These are phyloP conservation scores for Botryotinia narcissicola DNA, from an alignment of 2,329 filamentous ascomycete genomes.

Conservation along the genomic window DNA sequence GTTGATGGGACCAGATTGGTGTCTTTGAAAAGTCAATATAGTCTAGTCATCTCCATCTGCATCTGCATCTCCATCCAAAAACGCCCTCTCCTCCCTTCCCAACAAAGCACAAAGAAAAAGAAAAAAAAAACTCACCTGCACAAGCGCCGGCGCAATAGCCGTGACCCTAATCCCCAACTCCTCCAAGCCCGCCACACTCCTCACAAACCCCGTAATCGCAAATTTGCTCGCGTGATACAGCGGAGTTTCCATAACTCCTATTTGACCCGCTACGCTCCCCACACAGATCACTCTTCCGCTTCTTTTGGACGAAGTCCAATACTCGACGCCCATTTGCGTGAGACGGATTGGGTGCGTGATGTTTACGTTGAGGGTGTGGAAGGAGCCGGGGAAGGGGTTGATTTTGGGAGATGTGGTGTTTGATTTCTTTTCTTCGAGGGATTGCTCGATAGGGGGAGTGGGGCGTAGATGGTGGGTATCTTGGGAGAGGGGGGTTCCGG, in stretches of 20 bases:
- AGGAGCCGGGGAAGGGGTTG: conserved; percentile 29
- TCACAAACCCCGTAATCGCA: conserved; percentile 17
- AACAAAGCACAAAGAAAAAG: neutral
- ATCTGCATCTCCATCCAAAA: neutral
- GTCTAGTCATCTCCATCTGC: neutral
- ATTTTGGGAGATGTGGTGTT: neutral
- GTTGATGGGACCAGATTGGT: conserved; percentile 4
- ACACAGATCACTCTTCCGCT: conserved; percentile 41
- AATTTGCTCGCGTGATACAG: conserved; percentile 27
- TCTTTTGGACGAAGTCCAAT: conserved; percentile 33
- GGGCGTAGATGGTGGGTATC: conserved; percentile 32
- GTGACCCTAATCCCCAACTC: conserved; percentile 43
- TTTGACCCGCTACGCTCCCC: conserved; percentile 48
- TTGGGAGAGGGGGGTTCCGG: conserved; percentile 35
- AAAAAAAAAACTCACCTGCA: conserved; percentile 30
- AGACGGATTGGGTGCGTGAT: conserved; percentile 50
- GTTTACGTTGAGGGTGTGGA: conserved; percentile 49
- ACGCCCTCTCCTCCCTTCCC: too few relatives aligned
- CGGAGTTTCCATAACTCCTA: conserved; percentile 41
- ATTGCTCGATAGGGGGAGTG: conserved; percentile 24
- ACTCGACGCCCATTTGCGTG: conserved; percentile 50
- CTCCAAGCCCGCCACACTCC: conserved; percentile 31
- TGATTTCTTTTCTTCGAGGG: conserved; percentile 29
- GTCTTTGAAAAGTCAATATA: neutral
- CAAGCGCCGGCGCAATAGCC: conserved; percentile 46